Conservation (phyloP, 2,329 filamentous ascomycete species). For the Ceratocystiopsis sp. region DNA sequence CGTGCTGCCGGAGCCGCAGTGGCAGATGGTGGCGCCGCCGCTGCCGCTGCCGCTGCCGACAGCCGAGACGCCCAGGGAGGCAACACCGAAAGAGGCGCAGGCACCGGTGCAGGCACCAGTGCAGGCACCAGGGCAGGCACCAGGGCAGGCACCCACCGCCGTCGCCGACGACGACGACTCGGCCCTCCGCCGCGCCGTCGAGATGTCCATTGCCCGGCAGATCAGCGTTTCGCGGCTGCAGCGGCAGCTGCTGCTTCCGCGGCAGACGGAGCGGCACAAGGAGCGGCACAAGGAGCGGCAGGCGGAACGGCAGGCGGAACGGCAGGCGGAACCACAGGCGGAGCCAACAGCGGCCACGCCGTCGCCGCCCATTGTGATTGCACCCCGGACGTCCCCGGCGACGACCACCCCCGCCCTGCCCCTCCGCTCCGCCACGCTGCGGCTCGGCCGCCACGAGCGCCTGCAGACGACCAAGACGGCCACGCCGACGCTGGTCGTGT, state of each 20-base stretch:
- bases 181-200: conserved; percentile 36
- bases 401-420: neutral
- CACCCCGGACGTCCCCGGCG: neutral
- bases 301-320: too few relatives aligned
- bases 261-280: conserved; percentile 24
- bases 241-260: conserved; percentile 37
- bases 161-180: conserved; percentile 24
- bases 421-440: conserved; percentile 6
- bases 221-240: conserved; percentile 49
- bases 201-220: conserved; percentile 51
- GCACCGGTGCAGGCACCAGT: conserved; percentile 7
- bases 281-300: too few relatives aligned
- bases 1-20: conserved; percentile 24
- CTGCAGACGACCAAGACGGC: conserved; percentile 23
- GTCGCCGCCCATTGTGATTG: neutral
- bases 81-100: conserved; percentile 13
- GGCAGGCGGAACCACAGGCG: too few relatives aligned
- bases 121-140: too few relatives aligned
- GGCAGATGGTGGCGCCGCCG: conserved; percentile 29
- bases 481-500: conserved; percentile 28
- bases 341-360: conserved; percentile 1
- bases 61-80: too few relatives aligned
- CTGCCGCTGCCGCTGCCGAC: too few relatives aligned
- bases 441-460: conserved; percentile 17
- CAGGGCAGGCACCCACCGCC: too few relatives aligned